phyloP scores from a whole-genome alignment of 2,329 filamentous ascomycete genomes.

The Penicillium sp. region DNA sequence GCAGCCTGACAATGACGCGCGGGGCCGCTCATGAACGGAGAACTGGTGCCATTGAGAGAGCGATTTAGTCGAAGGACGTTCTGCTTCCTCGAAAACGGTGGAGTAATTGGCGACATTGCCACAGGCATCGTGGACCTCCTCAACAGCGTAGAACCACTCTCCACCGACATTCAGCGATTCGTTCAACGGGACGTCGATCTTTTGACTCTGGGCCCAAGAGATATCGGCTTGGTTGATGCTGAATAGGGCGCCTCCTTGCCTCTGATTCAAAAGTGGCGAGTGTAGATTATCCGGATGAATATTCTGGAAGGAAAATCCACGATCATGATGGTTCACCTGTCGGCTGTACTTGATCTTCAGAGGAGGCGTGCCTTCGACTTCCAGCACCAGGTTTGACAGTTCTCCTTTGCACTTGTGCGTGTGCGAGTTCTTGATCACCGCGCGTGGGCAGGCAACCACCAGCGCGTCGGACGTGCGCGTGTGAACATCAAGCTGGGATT shows the following conservation, averaged over 20 bases:
- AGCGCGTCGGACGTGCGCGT: conserved; percentile 70
- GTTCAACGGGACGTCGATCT: conserved; percentile 76
- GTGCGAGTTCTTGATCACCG: conserved; percentile 62
- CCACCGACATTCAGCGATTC: conserved; percentile 79
- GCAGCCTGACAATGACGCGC: conserved; percentile 66
- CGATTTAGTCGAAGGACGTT: conserved; percentile 55
- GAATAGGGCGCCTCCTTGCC: conserved; percentile 55
- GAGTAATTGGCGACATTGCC: conserved; percentile 78
- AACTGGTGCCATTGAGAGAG: conserved; percentile 71
- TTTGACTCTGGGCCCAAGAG: conserved; percentile 74
- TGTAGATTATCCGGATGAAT: conserved; percentile 82
- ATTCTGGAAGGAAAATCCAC: conserved; percentile 85
- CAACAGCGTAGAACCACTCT: conserved; percentile 82
- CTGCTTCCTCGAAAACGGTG: conserved; percentile 60
- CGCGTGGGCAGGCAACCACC: conserved; percentile 80
- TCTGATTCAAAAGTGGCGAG: conserved; percentile 67
- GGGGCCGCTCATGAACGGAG: conserved; percentile 79
- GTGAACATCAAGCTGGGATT: conserved; percentile 90
- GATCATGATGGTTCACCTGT: conserved; percentile 75
- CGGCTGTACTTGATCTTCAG: conserved; percentile 90
- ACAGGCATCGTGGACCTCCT: conserved; percentile 86
- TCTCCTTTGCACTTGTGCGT: conserved; percentile 77
- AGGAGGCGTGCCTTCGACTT: conserved; percentile 83
- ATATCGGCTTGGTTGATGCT: conserved; percentile 51
- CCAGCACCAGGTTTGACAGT: conserved; percentile 75